Base-by-base conservation (phyloP, 106 monocot genomes). In the Dioscorea dumetorum region DNA sequence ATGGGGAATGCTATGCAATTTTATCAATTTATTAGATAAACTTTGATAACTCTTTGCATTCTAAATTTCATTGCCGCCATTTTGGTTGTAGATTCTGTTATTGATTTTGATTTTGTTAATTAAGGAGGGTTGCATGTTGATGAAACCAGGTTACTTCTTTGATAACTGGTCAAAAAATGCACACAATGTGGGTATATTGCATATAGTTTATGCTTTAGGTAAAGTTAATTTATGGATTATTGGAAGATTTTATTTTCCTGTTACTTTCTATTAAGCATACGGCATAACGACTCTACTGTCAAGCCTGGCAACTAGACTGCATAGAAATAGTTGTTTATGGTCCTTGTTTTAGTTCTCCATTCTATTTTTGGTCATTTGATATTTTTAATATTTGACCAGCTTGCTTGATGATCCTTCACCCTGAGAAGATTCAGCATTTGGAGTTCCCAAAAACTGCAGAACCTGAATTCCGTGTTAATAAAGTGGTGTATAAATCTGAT, bases 331-430 rank as follows among this genome's bases (percentile, higher is more conserved):
- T 19, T 54, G 19, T 54, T 8, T 54, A 2, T 54, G 54, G 9
- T 54, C 4, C 54, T 54, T 1, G 1, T 54, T 54, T 15, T 54
- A 5, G 18, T 54, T 54, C 19, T 1, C 13, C 9, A 54, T 54
- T 54, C 19, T 54, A 19, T 0, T 54, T 19, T 54, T 18, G 19
- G 0, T 18, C 12, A 51, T 12, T 54, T 54, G 54, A 41, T 14
- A 54, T 54, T 16, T 8, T 54, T 16, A 5, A 54, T 16, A 54
- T 18, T 54, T 67, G 56, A 31, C 58, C 83, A 97, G 95, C 71
- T 74, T 97, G 97, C 77, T 77, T 99, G 67, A 87, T 89, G 70
- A 74, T 93, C 61, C 77, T 90, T 62, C 50, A 53, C 41, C 80
- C 76, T 58, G 82, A 90, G 59, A 72, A 99, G 63, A 41, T 93